Base-by-base conservation (phyloP, 2,329 filamentous ascomycete species). In the Hortaea werneckii region DNA sequence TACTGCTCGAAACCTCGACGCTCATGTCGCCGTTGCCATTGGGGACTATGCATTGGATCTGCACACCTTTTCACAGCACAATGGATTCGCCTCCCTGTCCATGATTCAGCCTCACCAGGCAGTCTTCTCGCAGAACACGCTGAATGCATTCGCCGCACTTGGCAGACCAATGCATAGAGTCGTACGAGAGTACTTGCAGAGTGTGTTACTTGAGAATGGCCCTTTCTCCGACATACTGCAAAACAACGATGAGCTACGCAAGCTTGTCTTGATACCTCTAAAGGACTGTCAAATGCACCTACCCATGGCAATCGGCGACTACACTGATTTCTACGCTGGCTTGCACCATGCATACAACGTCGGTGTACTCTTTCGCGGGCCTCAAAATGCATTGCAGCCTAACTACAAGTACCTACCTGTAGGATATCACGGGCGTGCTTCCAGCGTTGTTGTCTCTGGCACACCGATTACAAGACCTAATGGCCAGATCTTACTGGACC, bases 361-460 rank as follows among this genome's bases (percentile, higher is more conserved):
- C 11, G 85, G 84, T 4, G 72, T 75, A 8, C 73, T 90, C 50
- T 87, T 90, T 67, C 78, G 86, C 38, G 85, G 83, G 0, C 75
- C 80, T 0, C 72, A 77, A 37, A 83, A 85, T 56, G 85, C 85
- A 0, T 70, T 92, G 26, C 83, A 88, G 62, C 82, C 83, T 28
- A 92, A 90, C 62, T 94, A 92, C 64, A 84, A 76, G 48, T 82
- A 88, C 56, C 70, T 94, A 1, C 87, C 87, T 0, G 83, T 92
- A 4, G 86, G 80, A 7, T 94, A 94, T 58, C 85, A 92, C 61
- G 84, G 85, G 1, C 77, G 86, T 40, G 79, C 85, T 1, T 87
- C 83, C 1, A 85, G 81, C 12, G 74, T 90, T 10, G 82, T 89
- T 0, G 73, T 85, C 5, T 87, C 83, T 0, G 83, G 83, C 5